Percentiles rank a stretch among this genome's conserved stretches.
phyloP scores from a whole-genome alignment of 805 yeast species.

The Myxozyma mucilagina region DNA sequence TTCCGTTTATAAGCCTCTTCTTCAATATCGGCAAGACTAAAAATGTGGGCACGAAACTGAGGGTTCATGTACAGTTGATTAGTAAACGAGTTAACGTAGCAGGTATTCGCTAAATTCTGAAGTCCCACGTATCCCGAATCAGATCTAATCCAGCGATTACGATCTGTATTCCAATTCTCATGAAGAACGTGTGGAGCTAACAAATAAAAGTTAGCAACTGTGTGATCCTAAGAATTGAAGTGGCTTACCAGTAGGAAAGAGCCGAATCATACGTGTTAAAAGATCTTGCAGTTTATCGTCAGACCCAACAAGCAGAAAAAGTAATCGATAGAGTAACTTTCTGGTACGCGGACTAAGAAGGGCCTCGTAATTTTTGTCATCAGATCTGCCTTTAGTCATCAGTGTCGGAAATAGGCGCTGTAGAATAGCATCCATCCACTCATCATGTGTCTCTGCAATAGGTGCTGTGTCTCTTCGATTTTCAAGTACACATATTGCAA shows the following conservation, averaged over 20 bases:
- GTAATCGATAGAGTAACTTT: constrained; percentile 2
- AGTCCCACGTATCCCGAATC: constrained; percentile 24
- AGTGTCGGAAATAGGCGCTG: constrained; percentile 11
- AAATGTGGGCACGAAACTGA: constrained; percentile 17
- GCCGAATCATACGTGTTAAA: not conserved
- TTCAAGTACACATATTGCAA: constrained; percentile 12
- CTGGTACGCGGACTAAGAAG: constrained; percentile 12
- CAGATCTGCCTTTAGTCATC: not conserved
- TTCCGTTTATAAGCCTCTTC: not conserved
- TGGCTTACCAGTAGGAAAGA: constrained; percentile 12
- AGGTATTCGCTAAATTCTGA: constrained; percentile 28
- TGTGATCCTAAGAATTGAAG: not conserved
- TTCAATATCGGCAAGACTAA: constrained; percentile 5
- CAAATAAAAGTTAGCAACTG: not conserved
- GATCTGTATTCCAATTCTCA: constrained; percentile 24
- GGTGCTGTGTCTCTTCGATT: not conserved
- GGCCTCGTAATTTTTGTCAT: constrained; percentile 4
- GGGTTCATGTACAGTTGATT: constrained; percentile 28
- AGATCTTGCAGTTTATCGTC: not conserved
- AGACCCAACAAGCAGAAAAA: not conserved
- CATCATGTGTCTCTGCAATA: not conserved
- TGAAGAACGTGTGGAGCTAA: constrained; percentile 8
- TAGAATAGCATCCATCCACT: not conserved
- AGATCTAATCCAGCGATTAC: constrained; percentile 22
- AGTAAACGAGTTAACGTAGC: constrained; percentile 26